These are phyloP conservation scores for Pistacia atlantica DNA, from an alignment of 345 rosid species.

Conservation along the genomic window DNA sequence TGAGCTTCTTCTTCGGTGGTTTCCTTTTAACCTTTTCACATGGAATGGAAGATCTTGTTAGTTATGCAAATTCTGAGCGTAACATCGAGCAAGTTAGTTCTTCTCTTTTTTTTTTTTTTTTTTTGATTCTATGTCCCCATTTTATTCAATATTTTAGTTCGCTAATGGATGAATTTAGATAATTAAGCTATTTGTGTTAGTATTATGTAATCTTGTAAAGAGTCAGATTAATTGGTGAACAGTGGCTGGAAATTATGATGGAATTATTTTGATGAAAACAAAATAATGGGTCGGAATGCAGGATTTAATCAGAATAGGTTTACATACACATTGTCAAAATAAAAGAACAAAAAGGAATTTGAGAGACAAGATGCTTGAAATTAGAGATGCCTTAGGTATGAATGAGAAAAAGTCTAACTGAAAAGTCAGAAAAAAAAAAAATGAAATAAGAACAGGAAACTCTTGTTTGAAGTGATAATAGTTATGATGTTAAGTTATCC, in stretches of 20 bases:
- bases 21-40: conserved; percentile 61
- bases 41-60: conserved; percentile 99
- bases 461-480: not conserved
- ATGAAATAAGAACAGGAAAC: not conserved
- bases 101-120: not conserved
- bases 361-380: not conserved
- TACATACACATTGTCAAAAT: too few relatives aligned
- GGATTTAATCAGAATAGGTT: too few relatives aligned
- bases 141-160: not conserved
- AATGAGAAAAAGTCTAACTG: not conserved
- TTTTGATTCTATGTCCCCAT: not conserved
- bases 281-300: not conserved
- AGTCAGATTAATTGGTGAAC: too few relatives aligned
- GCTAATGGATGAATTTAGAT: not conserved
- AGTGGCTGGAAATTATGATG: not conserved
- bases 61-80: conserved; percentile 76
- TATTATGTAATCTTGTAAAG: not conserved
- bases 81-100: conserved; percentile 75
- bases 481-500: not conserved
- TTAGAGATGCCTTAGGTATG: not conserved
- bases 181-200: not conserved
- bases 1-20: conserved; percentile 42
- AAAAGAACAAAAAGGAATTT: not conserved
- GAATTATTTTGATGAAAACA: not conserved
- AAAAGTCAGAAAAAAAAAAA: too few relatives aligned